phyloP scores from a whole-genome alignment of 2,329 filamentous ascomycete genomes.

The Macrophomina pseudophaseolina region DNA sequence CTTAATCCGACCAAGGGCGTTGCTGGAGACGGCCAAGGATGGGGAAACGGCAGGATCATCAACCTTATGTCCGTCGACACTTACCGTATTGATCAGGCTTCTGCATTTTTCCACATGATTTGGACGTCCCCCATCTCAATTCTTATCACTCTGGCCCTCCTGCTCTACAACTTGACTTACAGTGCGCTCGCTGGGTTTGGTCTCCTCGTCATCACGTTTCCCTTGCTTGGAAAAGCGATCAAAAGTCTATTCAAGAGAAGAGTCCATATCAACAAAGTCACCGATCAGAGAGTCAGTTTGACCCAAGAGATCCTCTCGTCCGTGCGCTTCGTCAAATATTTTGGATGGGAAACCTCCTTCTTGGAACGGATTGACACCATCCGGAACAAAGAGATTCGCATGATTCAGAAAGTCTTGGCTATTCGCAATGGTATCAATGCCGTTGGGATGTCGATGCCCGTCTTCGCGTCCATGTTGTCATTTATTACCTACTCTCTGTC shows the following conservation, averaged over 20 bases:
- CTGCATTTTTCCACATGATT: constrained; percentile 84
- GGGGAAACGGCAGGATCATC: constrained; percentile 90
- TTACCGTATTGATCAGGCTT: constrained; percentile 88
- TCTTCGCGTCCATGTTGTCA: constrained; percentile 92
- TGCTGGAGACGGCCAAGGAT: constrained; percentile 75
- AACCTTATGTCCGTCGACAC: constrained; percentile 96
- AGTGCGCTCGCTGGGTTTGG: constrained; percentile 88
- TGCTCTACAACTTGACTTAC: constrained; percentile 87
- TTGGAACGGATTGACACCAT: constrained; percentile 76
- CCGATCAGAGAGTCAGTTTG: constrained; percentile 86
- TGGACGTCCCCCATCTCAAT: constrained; percentile 86
- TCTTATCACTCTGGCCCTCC: constrained; percentile 76
- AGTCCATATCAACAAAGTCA: constrained; percentile 86
- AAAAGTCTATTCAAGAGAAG: constrained; percentile 76
- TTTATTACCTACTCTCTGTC: constrained; percentile 80
- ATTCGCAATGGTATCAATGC: constrained; percentile 87
- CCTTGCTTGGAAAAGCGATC: constrained; percentile 77
- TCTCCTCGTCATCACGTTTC: constrained; percentile 77
- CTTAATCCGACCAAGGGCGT: constrained; percentile 54
- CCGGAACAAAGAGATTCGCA: constrained; percentile 74
- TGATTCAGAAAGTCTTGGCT: constrained; percentile 82
- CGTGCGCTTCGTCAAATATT: constrained; percentile 94
- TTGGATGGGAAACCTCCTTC: constrained; percentile 93
- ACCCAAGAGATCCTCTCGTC: constrained; percentile 92
- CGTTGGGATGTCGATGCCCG: constrained; percentile 82